These are phyloP conservation scores for Rasamsonia emersonii DNA, from an alignment of 2,329 filamentous ascomycete species.

Conservation along the genomic window DNA sequence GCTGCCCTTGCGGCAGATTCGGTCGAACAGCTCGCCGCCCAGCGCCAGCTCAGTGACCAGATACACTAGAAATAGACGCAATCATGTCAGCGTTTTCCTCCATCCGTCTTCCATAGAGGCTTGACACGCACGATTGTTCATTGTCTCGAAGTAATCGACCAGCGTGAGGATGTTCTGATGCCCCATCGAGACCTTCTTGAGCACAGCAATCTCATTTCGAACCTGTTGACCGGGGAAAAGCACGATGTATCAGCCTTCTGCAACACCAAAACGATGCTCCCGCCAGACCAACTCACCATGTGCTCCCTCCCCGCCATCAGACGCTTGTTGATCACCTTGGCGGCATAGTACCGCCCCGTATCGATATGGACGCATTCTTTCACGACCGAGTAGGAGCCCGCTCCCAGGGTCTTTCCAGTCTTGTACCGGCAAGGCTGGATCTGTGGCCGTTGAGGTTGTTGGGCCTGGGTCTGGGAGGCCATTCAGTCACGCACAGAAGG, in stretches of 20 bases:
- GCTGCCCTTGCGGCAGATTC: conserved; percentile 95
- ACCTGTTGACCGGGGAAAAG: conserved; percentile 48
- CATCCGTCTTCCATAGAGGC: neutral
- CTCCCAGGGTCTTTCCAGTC: conserved; percentile 93
- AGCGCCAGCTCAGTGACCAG: conserved; percentile 94
- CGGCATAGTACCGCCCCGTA: conserved; percentile 94
- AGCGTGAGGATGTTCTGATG: conserved; percentile 96
- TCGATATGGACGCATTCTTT: conserved; percentile 99
- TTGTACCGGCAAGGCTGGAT: conserved; percentile 97
- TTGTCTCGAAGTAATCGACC: conserved; percentile 98
- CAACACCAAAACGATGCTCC: no score
- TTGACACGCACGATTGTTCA: conserved; percentile 70
- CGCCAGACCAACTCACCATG: conserved; percentile 67
- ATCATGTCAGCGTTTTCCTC: conserved; percentile 11
- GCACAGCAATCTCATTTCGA: conserved; percentile 93
- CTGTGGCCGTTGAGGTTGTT: conserved; percentile 43
- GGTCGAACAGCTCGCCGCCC: conserved; percentile 93
- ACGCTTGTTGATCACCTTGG: conserved; percentile 98
- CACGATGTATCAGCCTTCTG: conserved; percentile 2
- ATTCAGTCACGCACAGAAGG: no score
- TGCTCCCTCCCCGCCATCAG: conserved; percentile 96
- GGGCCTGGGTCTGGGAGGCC: conserved; percentile 11
- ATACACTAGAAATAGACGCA: conserved; percentile 56
- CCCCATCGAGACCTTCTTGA: conserved; percentile 98
- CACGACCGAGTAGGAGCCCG: conserved; percentile 94